Base-by-base conservation (phyloP, 495 filamentous ascomycete genomes). In the Penicillium paxilli region DNA sequence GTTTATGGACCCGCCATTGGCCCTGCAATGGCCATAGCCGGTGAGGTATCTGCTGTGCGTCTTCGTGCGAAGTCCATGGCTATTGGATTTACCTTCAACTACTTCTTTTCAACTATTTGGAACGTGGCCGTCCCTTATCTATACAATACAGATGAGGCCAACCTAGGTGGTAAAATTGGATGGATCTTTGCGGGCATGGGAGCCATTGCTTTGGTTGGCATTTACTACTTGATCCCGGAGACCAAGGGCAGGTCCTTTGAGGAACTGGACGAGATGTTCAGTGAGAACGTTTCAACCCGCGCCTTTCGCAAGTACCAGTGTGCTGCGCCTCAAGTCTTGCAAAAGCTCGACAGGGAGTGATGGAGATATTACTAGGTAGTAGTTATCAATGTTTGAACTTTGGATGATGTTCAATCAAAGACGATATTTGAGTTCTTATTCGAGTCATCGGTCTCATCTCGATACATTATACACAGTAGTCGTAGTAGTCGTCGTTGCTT, bases 51-150 rank as follows among this genome's bases (percentile, higher is more conserved):
- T 4, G 48, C 65, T 5, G 48, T 61, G 12, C 55, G 60, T 1
- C 47, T 70, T 4, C 59, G 67, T n/a, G 63, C 67, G 16, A 62
- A 68, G 42, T 60, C 65, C 2, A 49, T 61, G 41, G 54, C 58
- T 9, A 16, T 70, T 19, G 67, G 63, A n/a, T 64, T 62, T 47
- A 54, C 44, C 11, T 60, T 63, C 54, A 52, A 63, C 25, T 62
- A 62, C 24, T 54, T 67, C 21, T 62, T 60, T 32, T 56, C 60
- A 26, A 46, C 51, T 6, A 38, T 51, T 2, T 59, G 56, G 56
- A 54, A 53, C 14, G 52, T 65, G 6, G 49, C 53, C 0, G 54
- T 68, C 28, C 67, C 67, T 16, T 68, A 66, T 35, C 33, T 70
- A 57, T 66, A 64, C 30, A 63, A 66, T 20, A 47, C 51, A 17